Evolutionary conservation across 2,329 filamentous ascomycete species (phyloP), one percentile per base, ranked within the genome.

Genomic region (Aspergillus flavus): DNA sequence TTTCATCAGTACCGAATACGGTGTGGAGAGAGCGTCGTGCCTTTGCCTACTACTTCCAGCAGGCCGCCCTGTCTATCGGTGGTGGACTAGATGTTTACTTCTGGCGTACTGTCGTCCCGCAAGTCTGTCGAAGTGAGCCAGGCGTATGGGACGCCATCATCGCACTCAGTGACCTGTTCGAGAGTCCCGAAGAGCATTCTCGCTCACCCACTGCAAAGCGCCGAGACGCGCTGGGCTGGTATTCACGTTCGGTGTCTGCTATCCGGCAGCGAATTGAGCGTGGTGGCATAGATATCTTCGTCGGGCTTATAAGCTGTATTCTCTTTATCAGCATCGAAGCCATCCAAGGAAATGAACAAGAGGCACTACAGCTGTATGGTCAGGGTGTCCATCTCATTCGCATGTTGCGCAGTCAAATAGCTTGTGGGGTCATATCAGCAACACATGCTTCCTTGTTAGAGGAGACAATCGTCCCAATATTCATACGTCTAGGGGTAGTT

Each of bases 81-180:
- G 76, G 77, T 12, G 69, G 64, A 5, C 54, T 78, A 7, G 76
- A 78, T 64, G 55, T 67, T 28, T 66, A 70, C 34, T 77, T 79
- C 61, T 78, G 76, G 77, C 65, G 67, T 28, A 70, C 64, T 1
- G 57, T 75, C 34, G 68, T 79, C 4, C 74, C 76, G 6, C 72
- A 73, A 41, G 65, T 78, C 21, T 77, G 76, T 56, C 73, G 71
- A 4, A 68, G 61, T 45, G 73, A 77, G 52, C 69, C 74, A 19
- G 75, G 73, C 12, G 72, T 78, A 1, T 78, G 77, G 73, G 73
- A 78, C 68, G 72, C 75, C 7, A 72, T 78, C 39, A 73, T 75
- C 34, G 68, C 75, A 11, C 72, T 77, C 23, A 76, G 76, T 59
- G 68, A 72, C n/a, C 64, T 78, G 11, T 76, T 74, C 59, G 76